A percentile compares a stretch with the other conserved stretches of the same genome.
Conservation (phyloP, 2,329 filamentous ascomycete genomes). For the Penicillium sp. region DNA sequence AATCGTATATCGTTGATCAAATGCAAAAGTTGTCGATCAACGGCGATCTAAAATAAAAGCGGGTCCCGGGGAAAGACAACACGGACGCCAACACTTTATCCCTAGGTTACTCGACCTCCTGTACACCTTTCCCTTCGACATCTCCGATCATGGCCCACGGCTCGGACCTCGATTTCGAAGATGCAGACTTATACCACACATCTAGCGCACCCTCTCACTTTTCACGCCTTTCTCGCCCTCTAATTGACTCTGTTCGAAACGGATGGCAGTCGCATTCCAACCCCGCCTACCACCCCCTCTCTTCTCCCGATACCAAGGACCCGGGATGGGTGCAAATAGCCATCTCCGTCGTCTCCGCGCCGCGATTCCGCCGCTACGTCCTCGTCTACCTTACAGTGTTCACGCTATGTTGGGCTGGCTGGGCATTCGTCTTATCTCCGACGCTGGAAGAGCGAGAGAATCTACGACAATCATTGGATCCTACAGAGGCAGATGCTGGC, state of each 20-base stretch:
- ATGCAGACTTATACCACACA: slow-evolving; percentile 12
- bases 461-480: slow-evolving; percentile 32
- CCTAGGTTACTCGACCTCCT: neutral
- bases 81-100: neutral
- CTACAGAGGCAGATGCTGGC: slow-evolving; percentile 24
- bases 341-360: slow-evolving; percentile 35
- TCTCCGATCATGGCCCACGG: slow-evolving; percentile 8
- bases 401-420: slow-evolving; percentile 29
- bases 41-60: slow-evolving; percentile 1
- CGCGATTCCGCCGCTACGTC: slow-evolving; percentile 40
- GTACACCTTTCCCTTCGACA: neutral
- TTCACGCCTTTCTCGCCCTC: slow-evolving; percentile 25
- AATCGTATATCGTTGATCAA: neutral
- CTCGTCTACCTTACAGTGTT: slow-evolving; percentile 35
- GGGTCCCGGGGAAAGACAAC: slow-evolving; percentile 4
- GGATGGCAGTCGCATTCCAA: slow-evolving; percentile 33
- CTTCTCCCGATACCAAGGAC: slow-evolving; percentile 18
- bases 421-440: slow-evolving; percentile 33
- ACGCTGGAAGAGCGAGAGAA: slow-evolving; percentile 30
- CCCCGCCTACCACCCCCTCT: slow-evolving; percentile 17
- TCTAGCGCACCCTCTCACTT: slow-evolving; percentile 10
- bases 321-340: slow-evolving; percentile 25
- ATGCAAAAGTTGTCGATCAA: neutral
- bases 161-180: slow-evolving; percentile 29
- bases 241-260: slow-evolving; percentile 40